These are phyloP conservation scores for Coemansia sp. DNA, from an alignment of 192 early-diverging fungal genomes.

Conservation along the genomic window DNA sequence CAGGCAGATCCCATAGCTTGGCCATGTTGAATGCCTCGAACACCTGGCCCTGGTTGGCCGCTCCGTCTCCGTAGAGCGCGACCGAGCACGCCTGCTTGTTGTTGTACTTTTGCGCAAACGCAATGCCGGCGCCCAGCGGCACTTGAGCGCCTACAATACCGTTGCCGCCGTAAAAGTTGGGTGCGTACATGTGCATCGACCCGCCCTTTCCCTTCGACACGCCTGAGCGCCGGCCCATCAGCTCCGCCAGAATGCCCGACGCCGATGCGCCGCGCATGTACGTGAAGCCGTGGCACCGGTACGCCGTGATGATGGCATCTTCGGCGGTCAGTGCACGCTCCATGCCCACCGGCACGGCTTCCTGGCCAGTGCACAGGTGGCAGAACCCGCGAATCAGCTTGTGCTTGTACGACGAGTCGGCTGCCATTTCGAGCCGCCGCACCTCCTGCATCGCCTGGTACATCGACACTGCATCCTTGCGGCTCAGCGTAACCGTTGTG, in stretches of 20 bases:
- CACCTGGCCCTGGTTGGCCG: conserved; percentile 97
- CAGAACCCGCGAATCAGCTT: conserved; percentile 98
- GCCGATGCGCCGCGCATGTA: conserved; percentile 74
- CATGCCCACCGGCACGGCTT: conserved; percentile 92
- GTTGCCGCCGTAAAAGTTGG: conserved; percentile 97
- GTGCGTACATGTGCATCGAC: conserved; percentile 99
- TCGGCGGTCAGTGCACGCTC: conserved; percentile 81
- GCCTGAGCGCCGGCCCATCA: conserved; percentile 81
- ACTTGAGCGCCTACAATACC: conserved; percentile 99
- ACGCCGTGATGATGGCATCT: conserved; percentile 96
- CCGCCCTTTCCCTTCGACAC: conserved; percentile 95
- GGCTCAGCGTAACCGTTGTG: conserved; percentile 61
- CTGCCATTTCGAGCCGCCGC: conserved; percentile 89
- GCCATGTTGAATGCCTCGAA: conserved; percentile 99
- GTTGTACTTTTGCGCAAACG: conserved; percentile 92
- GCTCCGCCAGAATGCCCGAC: conserved; percentile 68
- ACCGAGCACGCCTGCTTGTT: conserved; percentile 76
- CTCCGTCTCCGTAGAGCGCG: conserved; percentile 95
- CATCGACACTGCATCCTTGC: conserved; percentile 72
- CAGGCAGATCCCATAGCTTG: conserved; percentile 93
- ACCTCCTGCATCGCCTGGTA: conserved; percentile 88
- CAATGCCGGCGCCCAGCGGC: conserved; percentile 77
- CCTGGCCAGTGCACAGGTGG: conserved; percentile 96
- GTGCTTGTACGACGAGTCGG: conserved; percentile 92
- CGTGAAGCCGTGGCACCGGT: conserved; percentile 98